Percentiles rank a stretch among this genome's conserved stretches.
Conservation (phyloP, 2,329 filamentous ascomycete genomes). For the Cladophialophora carrionii region DNA sequence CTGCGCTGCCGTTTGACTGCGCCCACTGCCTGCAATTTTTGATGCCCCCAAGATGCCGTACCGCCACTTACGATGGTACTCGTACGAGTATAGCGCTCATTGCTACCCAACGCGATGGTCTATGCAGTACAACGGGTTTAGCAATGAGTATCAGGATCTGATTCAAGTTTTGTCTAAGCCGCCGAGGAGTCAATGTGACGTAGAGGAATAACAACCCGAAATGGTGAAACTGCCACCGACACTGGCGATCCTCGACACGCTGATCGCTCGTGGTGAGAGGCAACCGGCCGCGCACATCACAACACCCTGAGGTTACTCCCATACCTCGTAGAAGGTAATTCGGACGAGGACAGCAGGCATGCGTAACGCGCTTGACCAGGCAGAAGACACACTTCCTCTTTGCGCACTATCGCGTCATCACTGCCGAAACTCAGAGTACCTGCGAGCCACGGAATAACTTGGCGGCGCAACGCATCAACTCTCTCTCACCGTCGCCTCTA, state of each 20-base stretch:
- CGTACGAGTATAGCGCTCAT: too few species aligned
- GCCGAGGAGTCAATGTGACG: slow-evolving; percentile 7
- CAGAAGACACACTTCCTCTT: slow-evolving; percentile 1
- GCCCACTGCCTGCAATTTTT: slow-evolving; percentile 12
- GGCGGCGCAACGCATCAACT: background rate
- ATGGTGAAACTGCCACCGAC: slow-evolving; percentile 12
- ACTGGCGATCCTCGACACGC: slow-evolving; percentile 16
- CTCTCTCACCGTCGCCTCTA: background rate
- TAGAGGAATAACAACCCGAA: slow-evolving; percentile 14
- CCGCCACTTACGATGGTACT: too few species aligned
- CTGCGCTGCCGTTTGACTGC: slow-evolving; percentile 10
- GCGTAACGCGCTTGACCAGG: background rate
- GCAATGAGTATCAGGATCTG: slow-evolving; percentile 1
- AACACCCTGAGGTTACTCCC: background rate
- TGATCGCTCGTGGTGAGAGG: slow-evolving; percentile 18
- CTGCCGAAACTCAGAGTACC: background rate
- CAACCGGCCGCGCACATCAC: slow-evolving; percentile 7
- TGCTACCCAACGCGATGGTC: too few species aligned
- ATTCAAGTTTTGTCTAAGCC: slow-evolving; percentile 2
- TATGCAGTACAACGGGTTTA: background rate
- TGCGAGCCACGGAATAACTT: background rate
- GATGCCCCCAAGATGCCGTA: background rate
- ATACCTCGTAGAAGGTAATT: background rate
- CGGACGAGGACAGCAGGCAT: background rate
- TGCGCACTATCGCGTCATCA: slow-evolving; percentile 2